These are phyloP conservation scores for Bisporella sp. DNA, from an alignment of 2,329 filamentous ascomycete genomes.

Conservation along the genomic window DNA sequence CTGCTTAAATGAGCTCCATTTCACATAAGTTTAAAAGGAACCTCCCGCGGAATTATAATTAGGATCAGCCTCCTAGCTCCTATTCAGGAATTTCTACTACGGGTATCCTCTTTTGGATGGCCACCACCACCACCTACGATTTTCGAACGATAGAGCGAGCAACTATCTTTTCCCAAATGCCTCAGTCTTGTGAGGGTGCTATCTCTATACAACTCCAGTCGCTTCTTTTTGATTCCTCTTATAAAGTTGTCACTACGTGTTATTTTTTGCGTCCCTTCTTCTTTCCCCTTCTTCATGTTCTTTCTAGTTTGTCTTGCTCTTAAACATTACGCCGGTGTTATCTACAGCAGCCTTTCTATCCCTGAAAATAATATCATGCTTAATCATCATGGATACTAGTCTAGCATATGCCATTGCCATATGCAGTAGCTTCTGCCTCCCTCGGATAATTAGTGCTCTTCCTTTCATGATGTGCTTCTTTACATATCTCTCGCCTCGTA, in stretches of 20 bases:
- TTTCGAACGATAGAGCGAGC: neutral
- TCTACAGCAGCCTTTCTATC: neutral
- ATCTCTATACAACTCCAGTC: too few relatives aligned
- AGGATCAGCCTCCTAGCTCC: too few relatives aligned
- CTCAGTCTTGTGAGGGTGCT: neutral
- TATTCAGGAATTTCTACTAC: neutral
- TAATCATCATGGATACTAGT: constrained; percentile 14
- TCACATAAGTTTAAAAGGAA: too few relatives aligned
- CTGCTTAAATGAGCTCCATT: too few relatives aligned
- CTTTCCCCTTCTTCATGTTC: neutral
- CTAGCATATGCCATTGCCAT: constrained; percentile 19
- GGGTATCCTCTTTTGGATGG: neutral
- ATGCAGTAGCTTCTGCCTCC: constrained; percentile 17
- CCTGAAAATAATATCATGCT: neutral
- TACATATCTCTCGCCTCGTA: constrained; percentile 9
- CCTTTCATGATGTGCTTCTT: constrained; percentile 4
- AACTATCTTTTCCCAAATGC: neutral
- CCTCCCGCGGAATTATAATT: too few relatives aligned
- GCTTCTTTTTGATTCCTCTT: too few relatives aligned
- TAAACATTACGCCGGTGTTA: neutral
- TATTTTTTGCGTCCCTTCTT: neutral
- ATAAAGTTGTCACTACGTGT: too few relatives aligned
- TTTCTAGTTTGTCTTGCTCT: neutral
- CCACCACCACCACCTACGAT: neutral
- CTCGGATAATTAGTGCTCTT: constrained; percentile 14